Percentiles rank a stretch among this genome's conserved stretches.
phyloP scores from a whole-genome alignment of 495 filamentous ascomycete genomes.

The Aspergillus carlsbadensis region DNA sequence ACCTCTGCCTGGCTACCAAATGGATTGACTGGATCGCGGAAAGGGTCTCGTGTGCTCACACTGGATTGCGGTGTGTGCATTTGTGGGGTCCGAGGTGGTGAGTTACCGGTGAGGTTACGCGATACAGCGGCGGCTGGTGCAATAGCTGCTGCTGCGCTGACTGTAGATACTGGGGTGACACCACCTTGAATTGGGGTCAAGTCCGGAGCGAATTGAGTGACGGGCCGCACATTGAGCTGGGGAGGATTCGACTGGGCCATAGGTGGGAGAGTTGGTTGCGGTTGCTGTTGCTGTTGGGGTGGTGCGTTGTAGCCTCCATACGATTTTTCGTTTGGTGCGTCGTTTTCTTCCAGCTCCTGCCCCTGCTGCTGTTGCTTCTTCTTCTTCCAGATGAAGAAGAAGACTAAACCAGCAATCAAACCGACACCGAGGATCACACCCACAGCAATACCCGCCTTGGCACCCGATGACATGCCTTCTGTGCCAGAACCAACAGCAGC shows the following conservation, averaged over 20 bases:
- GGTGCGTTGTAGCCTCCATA: constrained; percentile 29
- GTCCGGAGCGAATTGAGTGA: constrained; percentile 82
- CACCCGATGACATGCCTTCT: constrained; percentile 58
- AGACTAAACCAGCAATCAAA: constrained; percentile 56
- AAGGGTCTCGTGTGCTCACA: constrained; percentile 43
- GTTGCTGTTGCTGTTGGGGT: constrained; percentile 38
- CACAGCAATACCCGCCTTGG: constrained; percentile 81
- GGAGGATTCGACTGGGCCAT: constrained; percentile 62
- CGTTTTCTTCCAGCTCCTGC: constrained; percentile 28
- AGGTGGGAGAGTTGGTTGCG: constrained; percentile 22
- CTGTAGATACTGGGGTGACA: constrained; percentile 35
- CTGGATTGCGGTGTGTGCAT: constrained; percentile 36
- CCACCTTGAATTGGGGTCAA: constrained; percentile 43
- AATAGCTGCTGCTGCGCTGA: constrained; percentile 34
- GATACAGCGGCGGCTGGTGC: constrained; percentile 30
- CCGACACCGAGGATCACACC: constrained; percentile 69
- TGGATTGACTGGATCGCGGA: constrained; percentile 51
- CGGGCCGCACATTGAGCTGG: constrained; percentile 78
- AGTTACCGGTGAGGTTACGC: constrained; percentile 40
- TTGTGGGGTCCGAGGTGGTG: constrained; percentile 35
- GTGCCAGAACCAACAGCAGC: constrained; percentile 25
- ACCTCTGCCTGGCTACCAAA: constrained; percentile 51
- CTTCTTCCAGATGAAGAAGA: constrained; percentile 68
- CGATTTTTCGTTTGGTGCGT: constrained; percentile 60
- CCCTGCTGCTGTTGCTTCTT: constrained; percentile 34